Conservation (phyloP, 2,329 filamentous ascomycete species). For the Sporothrix brunneoviolacea region DNA sequence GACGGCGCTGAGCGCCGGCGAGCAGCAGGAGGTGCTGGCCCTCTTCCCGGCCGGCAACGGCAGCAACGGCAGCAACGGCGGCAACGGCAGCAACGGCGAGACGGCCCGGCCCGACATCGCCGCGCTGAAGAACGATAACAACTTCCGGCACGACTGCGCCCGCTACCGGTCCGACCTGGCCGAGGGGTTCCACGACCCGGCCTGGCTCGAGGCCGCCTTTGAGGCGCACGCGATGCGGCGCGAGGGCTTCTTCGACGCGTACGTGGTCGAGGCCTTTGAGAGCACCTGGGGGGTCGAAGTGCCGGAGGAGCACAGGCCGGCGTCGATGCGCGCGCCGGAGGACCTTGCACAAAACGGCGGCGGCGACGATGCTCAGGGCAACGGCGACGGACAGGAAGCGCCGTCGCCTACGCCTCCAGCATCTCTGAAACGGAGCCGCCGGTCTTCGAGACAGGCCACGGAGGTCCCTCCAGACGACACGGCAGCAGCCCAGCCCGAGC, state of each 20-base stretch:
- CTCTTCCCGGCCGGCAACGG: slow-evolving; percentile 24
- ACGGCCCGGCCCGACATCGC: slow-evolving; percentile 31
- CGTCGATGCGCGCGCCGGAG: too few relatives aligned
- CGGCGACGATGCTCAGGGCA: slow-evolving; percentile 5
- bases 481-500: too few relatives aligned
- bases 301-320: slow-evolving; percentile 27
- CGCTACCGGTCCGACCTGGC: slow-evolving; percentile 38
- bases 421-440: not conserved
- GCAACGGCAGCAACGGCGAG: slow-evolving; percentile 24
- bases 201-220: slow-evolving; percentile 48
- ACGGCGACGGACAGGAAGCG: not conserved
- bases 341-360: too few relatives aligned
- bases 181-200: slow-evolving; percentile 43
- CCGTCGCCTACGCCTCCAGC: not conserved
- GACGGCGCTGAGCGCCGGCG: slow-evolving; percentile 28
- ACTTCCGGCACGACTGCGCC: slow-evolving; percentile 36
- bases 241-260: slow-evolving; percentile 44
- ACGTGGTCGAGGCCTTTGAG: slow-evolving; percentile 38
- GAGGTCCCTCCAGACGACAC: not conserved
- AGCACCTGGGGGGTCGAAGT: slow-evolving; percentile 41
- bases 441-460: not conserved
- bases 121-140: slow-evolving; percentile 34
- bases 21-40: slow-evolving; percentile 28
- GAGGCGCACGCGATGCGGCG: slow-evolving; percentile 42
- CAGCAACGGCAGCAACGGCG: slow-evolving; percentile 25